Conservation (phyloP, 129 eudicot genomes). For the Saussurea involucrata region DNA sequence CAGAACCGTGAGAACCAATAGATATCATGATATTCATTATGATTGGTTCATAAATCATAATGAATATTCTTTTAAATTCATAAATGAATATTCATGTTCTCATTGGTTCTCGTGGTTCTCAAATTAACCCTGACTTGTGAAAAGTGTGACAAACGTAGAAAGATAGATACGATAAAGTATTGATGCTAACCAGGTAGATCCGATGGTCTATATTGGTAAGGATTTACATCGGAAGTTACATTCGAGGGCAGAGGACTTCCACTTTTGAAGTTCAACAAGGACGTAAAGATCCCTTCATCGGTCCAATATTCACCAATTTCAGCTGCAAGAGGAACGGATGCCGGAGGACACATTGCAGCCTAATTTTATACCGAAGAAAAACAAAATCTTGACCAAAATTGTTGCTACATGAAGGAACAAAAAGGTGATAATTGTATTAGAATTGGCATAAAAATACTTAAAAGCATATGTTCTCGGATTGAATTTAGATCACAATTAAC, state of each 20-base stretch:
- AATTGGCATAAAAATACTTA: not conserved
- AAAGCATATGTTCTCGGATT: not conserved
- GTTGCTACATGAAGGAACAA: conserved; percentile 2
- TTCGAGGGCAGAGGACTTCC: conserved; percentile 43
- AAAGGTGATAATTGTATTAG: not conserved
- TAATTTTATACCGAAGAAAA: not conserved
- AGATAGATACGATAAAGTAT: not conserved
- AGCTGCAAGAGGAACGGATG: conserved; percentile 8
- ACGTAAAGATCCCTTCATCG: conserved; percentile 46
- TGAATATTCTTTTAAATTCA: not conserved
- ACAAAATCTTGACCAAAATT: conserved; percentile 11
- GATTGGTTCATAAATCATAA: not conserved
- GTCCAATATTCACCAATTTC: conserved; percentile 38
- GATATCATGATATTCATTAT: not conserved
- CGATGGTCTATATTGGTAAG: conserved; percentile 52
- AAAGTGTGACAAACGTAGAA: not conserved
- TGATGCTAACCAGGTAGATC: conserved; percentile 57
- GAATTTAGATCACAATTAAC: not conserved
- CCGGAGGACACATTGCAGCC: conserved; percentile 48
- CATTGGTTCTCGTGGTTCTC: not conserved
- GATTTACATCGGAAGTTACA: conserved; percentile 51
- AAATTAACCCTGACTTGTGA: not conserved
- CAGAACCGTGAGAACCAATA: not conserved
- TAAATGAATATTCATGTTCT: not conserved
- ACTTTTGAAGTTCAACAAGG: conserved; percentile 18